These are phyloP conservation scores for Suillus tomentosus DNA, from an alignment of 768 basidiomycete species.

Conservation along the genomic window DNA sequence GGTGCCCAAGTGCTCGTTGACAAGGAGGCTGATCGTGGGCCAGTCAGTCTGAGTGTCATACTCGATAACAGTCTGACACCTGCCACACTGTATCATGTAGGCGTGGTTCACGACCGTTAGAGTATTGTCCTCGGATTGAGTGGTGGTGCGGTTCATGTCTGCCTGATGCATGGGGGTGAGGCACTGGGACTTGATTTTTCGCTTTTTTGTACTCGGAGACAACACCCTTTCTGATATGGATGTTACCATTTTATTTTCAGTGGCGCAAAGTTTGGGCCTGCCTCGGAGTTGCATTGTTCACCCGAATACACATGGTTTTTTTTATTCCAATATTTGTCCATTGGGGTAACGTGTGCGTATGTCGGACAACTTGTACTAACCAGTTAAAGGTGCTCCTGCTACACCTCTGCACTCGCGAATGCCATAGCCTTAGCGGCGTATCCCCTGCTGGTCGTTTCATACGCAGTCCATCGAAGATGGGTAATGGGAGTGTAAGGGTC, in stretches of 20 bases:
- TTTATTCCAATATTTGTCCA: neutral
- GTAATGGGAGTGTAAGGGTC: neutral
- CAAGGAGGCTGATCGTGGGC: conserved; percentile 28
- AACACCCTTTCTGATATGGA: neutral
- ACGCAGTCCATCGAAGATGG: neutral
- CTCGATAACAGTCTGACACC: conserved; percentile 28
- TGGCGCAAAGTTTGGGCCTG: neutral
- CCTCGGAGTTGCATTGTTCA: conserved; percentile 4
- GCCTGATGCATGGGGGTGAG: conserved; percentile 11
- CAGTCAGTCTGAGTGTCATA: conserved; percentile 28
- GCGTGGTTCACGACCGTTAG: neutral
- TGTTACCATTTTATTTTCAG: neutral
- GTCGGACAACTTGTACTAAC: neutral
- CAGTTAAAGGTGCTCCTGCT: neutral
- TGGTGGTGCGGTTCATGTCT: conserved; percentile 16
- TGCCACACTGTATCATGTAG: conserved; percentile 20
- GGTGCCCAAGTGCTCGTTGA: conserved; percentile 21
- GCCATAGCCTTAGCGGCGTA: neutral
- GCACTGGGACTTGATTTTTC: neutral
- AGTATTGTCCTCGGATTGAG: neutral
- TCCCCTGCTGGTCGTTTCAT: neutral
- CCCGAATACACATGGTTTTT: neutral
- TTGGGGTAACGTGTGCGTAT: neutral
- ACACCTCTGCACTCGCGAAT: neutral
- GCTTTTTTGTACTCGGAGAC: neutral